These are phyloP conservation scores for Alternaria arborescens DNA, from an alignment of 2,329 filamentous ascomycete species.

Conservation along the genomic window DNA sequence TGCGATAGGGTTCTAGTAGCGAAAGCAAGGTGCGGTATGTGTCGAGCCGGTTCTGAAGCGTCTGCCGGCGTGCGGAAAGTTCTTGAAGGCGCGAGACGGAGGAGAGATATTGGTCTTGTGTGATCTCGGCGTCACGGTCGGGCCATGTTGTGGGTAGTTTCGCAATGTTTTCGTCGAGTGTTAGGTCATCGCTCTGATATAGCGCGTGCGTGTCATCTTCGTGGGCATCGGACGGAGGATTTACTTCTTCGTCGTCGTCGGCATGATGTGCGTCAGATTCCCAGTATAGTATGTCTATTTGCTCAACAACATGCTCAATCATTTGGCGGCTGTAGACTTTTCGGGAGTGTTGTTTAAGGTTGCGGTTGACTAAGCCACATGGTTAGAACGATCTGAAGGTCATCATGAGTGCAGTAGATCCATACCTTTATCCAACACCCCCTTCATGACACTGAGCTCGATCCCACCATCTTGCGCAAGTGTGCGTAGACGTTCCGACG, in stretches of 20 bases:
- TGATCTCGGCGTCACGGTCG: conserved; percentile 20
- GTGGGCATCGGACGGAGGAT: conserved; percentile 43
- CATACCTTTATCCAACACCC: conserved; percentile 61
- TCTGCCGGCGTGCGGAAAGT: conserved; percentile 61
- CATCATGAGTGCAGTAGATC: not conserved
- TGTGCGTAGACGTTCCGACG: conserved; percentile 63
- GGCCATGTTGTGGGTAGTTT: conserved; percentile 38
- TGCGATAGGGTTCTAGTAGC: conserved; percentile 62
- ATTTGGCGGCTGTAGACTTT: conserved; percentile 73
- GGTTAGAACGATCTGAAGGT: not conserved
- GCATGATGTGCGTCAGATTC: conserved; percentile 53
- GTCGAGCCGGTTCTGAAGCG: conserved; percentile 58
- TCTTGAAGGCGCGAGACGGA: conserved; percentile 57
- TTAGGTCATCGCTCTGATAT: conserved; percentile 43
- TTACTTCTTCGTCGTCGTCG: conserved; percentile 23
- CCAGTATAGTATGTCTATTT: conserved; percentile 73
- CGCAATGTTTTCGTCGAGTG: conserved; percentile 44
- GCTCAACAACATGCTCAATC: conserved; percentile 75
- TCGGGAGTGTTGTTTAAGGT: conserved; percentile 70
- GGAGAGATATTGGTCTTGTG: conserved; percentile 46
- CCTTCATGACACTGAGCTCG: conserved; percentile 58
- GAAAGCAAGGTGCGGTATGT: conserved; percentile 59
- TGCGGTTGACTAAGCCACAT: conserved; percentile 65
- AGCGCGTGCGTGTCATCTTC: conserved; percentile 53
- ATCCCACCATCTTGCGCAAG: conserved; percentile 59